Conservation (phyloP, 129 eudicot species). For the Centaurea solstitialis region DNA sequence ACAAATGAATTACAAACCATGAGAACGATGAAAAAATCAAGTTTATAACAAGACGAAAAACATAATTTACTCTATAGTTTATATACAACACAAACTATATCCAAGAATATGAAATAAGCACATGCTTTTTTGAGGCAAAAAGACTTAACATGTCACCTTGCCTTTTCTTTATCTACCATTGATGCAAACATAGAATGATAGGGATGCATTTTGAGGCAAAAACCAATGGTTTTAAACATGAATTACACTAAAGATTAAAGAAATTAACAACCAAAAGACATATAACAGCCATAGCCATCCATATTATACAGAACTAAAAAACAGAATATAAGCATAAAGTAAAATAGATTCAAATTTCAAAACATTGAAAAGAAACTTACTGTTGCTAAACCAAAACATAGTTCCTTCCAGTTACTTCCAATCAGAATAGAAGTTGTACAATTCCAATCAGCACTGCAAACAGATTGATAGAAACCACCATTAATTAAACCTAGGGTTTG, state of each 20-base stretch:
- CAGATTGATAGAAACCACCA: conserved; percentile 3
- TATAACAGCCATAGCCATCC: background rate
- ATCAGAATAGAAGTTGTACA: conserved; percentile 4
- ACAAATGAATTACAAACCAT: no score
- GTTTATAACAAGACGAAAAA: no score
- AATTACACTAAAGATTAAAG: background rate
- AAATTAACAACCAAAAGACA: background rate
- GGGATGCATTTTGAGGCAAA: background rate
- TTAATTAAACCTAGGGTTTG: conserved; percentile 25
- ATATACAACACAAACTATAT: background rate
- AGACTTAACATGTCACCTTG: background rate
- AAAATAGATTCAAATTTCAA: background rate
- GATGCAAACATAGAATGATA: background rate
- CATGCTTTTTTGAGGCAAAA: background rate
- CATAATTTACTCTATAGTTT: background rate
- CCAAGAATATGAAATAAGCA: background rate
- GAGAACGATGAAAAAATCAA: no score
- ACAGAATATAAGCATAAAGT: background rate
- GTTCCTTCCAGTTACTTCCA: conserved; percentile 25
- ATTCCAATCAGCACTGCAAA: background rate
- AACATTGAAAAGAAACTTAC: conserved; percentile 7
- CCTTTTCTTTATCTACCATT: background rate
- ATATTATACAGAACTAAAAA: background rate
- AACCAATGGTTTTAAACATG: background rate
- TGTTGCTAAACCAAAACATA: conserved; percentile 30